These are phyloP conservation scores for Corylus heterophylla DNA, from an alignment of 306 rosid genomes.

Conservation along the genomic window DNA sequence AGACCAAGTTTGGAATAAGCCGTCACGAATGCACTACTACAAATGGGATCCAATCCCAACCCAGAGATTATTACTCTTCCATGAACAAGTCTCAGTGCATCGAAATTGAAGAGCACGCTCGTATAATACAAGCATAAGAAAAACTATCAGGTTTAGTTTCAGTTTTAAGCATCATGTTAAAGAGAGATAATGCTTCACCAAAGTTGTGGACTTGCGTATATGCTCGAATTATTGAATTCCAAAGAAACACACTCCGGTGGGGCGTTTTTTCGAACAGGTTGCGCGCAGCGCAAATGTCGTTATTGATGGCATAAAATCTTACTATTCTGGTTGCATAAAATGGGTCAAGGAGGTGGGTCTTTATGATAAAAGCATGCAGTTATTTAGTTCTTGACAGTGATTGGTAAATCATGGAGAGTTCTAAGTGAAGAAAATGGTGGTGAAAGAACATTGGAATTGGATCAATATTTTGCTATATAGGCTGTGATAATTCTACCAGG, in stretches of 20 bases:
- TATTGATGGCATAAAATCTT: conserved; percentile 50
- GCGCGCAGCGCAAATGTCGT: conserved; percentile 49
- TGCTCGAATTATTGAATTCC: conserved; percentile 40
- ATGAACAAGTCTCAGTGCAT: conserved; percentile 38
- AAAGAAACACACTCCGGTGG: conserved; percentile 63
- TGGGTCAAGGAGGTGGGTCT: conserved; percentile 59
- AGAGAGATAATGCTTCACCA: conserved; percentile 52
- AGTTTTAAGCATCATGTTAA: conserved; percentile 49
- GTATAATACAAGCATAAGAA: conserved; percentile 46
- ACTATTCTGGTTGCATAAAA: conserved; percentile 74
- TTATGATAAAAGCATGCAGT: conserved; percentile 67
- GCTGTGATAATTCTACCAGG: neutral
- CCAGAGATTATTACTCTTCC: conserved; percentile 40
- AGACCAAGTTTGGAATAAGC: conserved; percentile 66
- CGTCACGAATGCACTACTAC: conserved; percentile 56
- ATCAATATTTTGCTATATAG: conserved; percentile 12
- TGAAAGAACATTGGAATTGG: conserved; percentile 29
- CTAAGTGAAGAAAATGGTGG: conserved; percentile 46
- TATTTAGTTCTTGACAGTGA: conserved; percentile 53
- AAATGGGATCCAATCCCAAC: conserved; percentile 37
- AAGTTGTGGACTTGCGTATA: conserved; percentile 37
- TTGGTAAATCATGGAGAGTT: conserved; percentile 52
- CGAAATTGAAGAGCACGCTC: conserved; percentile 37
- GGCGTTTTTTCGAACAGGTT: conserved; percentile 63
- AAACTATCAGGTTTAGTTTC: conserved; percentile 56